These are phyloP conservation scores for Sanghuangporus sanghuang DNA, from an alignment of 1,284 basidiomycete genomes.

Conservation along the genomic window DNA sequence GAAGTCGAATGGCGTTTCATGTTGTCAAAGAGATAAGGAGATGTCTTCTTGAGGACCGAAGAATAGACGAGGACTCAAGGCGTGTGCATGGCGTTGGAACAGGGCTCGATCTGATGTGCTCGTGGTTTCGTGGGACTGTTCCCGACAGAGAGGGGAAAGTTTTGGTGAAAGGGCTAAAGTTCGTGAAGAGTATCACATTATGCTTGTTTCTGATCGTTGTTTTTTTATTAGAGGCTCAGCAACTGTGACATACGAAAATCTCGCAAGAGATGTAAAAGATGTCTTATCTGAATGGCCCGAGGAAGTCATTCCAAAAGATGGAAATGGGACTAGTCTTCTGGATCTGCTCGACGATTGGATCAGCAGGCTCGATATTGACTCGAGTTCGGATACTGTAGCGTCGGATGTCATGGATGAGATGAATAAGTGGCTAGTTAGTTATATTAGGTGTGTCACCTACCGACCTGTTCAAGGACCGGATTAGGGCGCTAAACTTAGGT, in stretches of 20 bases:
- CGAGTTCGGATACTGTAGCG: constrained; percentile 4
- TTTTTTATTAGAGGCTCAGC: no score
- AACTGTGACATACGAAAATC: no score
- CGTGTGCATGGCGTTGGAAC: constrained; percentile 22
- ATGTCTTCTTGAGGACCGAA: constrained; percentile 36
- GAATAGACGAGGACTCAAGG: not conserved
- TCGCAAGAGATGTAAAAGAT: no score
- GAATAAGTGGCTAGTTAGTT: constrained; percentile 44
- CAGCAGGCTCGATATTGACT: constrained; percentile 21
- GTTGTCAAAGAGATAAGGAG: constrained; percentile 39
- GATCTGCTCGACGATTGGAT: constrained; percentile 28
- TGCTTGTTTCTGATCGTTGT: no score
- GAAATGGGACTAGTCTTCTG: no score
- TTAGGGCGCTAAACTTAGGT: not conserved
- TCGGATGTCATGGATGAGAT: constrained; percentile 20
- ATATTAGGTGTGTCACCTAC: constrained; percentile 42
- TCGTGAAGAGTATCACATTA: constrained; percentile 16
- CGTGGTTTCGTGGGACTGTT: constrained; percentile 38
- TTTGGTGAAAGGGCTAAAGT: constrained; percentile 45
- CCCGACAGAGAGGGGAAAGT: constrained; percentile 35
- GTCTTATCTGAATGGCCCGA: no score
- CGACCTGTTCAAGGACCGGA: not conserved
- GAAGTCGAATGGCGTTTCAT: constrained; percentile 42
- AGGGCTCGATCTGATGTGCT: constrained; percentile 29
- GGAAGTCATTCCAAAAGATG: no score